These are phyloP conservation scores for Colletotrichum zoysiae DNA, from an alignment of 2,329 filamentous ascomycete species.

Conservation along the genomic window DNA sequence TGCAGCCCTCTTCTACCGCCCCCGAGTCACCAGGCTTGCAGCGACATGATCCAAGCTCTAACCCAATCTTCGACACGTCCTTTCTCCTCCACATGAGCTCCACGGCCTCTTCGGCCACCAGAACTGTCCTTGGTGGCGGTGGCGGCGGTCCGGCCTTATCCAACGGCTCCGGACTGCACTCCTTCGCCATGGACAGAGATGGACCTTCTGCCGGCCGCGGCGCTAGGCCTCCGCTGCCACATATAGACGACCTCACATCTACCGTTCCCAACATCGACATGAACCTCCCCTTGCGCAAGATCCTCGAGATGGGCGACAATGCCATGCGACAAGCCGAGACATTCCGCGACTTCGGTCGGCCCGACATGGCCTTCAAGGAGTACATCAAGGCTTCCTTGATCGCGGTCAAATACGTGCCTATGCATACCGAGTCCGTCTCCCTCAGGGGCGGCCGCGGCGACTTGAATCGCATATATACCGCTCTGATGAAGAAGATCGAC, in stretches of 20 bases:
- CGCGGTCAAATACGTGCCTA: conserved; percentile 79
- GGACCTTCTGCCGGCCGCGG: conserved; percentile 40
- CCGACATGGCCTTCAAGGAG: conserved; percentile 83
- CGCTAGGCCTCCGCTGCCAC: conserved; percentile 57
- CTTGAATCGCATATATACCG: conserved; percentile 61
- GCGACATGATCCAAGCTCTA: conserved; percentile 38
- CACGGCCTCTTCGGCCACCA: conserved; percentile 39
- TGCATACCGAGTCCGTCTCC: conserved; percentile 79
- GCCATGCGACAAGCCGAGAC: conserved; percentile 72
- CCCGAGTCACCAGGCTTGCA: conserved; percentile 22
- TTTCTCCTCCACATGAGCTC: conserved; percentile 39
- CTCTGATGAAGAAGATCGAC: conserved; percentile 64
- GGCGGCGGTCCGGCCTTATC: conserved; percentile 33
- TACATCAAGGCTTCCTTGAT: conserved; percentile 88
- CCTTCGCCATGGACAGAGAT: conserved; percentile 40
- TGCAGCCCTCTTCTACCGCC: not conserved
- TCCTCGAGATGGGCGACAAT: conserved; percentile 66
- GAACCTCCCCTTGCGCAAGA: conserved; percentile 64
- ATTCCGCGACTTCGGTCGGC: conserved; percentile 71
- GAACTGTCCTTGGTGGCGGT: conserved; percentile 40
- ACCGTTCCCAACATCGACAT: conserved; percentile 61
- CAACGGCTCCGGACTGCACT: conserved; percentile 36
- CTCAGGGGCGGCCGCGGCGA: conserved; percentile 68
- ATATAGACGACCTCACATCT: conserved; percentile 66
- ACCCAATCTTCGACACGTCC: conserved; percentile 12